Percentiles rank a stretch among this genome's conserved stretches.
These are phyloP conservation scores for Calonectria pseudoreteaudii DNA, from an alignment of 2,329 filamentous ascomycete genomes.

Conservation along the genomic window DNA sequence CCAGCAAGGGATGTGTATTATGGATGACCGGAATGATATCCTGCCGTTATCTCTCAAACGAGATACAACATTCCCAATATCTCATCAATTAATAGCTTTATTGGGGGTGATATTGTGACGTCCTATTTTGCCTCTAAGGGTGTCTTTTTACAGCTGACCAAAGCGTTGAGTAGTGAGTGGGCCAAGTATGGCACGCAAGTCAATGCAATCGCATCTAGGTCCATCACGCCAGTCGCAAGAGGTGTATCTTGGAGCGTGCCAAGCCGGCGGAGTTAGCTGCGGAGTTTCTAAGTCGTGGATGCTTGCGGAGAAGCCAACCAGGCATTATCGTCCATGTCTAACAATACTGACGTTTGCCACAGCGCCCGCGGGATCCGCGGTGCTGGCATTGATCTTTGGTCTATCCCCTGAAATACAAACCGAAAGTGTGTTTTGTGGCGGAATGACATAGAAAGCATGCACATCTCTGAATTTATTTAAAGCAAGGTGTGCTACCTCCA, in stretches of 20 bases:
- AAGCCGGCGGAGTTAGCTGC: neutral
- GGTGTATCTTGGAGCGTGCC: neutral
- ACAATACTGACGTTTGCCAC: neutral
- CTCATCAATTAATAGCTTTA: slow-evolving; percentile 20
- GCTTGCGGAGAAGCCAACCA: neutral
- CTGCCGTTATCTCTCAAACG: slow-evolving; percentile 18
- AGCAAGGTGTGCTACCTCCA: neutral
- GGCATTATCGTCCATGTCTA: neutral
- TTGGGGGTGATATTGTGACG: slow-evolving; percentile 11
- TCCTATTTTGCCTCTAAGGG: slow-evolving; percentile 25
- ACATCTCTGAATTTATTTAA: too few species aligned
- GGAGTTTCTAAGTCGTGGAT: neutral
- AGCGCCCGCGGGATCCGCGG: neutral
- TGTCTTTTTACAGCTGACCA: slow-evolving; percentile 24
- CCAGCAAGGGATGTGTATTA: slow-evolving; percentile 12
- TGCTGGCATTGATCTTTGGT: neutral
- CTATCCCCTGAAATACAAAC: neutral
- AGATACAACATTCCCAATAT: slow-evolving; percentile 26
- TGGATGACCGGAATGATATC: slow-evolving; percentile 23
- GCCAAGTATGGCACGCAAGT: slow-evolving; percentile 25
- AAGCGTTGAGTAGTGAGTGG: slow-evolving; percentile 26
- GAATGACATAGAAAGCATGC: too few species aligned
- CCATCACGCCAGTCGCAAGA: neutral
- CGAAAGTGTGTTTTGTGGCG: too few species aligned
- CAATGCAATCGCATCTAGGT: slow-evolving; percentile 26